Evolutionary conservation across 768 basidiomycete genomes (phyloP).

Genomic region (Mycena sanguinolenta): DNA sequence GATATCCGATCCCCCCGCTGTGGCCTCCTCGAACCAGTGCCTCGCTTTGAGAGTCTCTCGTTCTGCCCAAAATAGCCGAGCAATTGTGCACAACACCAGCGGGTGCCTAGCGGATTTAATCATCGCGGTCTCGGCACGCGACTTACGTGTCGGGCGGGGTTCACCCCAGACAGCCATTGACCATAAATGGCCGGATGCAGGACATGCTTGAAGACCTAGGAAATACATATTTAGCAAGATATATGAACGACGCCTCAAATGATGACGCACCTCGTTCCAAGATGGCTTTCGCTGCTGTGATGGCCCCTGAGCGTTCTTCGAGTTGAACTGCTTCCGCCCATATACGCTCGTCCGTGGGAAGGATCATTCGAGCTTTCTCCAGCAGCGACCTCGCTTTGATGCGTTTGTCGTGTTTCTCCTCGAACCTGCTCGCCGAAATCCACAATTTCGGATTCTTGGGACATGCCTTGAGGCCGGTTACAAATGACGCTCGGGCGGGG

Average conservation of each 20-base stretch:
- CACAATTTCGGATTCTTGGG: neutral
- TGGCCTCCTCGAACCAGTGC: conserved; percentile 1
- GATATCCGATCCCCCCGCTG: neutral
- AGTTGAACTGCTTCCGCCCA: conserved; percentile 2
- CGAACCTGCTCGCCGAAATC: neutral
- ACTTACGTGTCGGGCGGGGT: neutral
- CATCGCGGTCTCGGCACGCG: neutral
- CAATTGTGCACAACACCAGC: neutral
- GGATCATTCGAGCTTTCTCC: neutral
- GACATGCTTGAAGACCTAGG: conserved; percentile 1
- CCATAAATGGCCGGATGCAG: neutral
- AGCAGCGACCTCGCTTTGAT: conserved; percentile 4
- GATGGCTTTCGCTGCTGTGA: neutral
- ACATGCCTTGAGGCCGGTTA: neutral
- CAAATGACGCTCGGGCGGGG: neutral
- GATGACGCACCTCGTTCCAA: neutral
- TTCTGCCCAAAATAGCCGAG: conserved; percentile 10
- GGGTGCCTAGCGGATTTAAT: neutral
- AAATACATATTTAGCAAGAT: neutral
- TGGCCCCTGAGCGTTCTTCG: neutral
- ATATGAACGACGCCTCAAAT: too few relatives aligned
- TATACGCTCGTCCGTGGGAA: neutral
- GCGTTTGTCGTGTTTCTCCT: neutral
- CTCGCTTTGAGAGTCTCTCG: neutral
- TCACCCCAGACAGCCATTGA: conserved; percentile 1